Evolutionary conservation across 176 grass and related monocot species (phyloP).

Genomic region (Oryza nivara): DNA sequence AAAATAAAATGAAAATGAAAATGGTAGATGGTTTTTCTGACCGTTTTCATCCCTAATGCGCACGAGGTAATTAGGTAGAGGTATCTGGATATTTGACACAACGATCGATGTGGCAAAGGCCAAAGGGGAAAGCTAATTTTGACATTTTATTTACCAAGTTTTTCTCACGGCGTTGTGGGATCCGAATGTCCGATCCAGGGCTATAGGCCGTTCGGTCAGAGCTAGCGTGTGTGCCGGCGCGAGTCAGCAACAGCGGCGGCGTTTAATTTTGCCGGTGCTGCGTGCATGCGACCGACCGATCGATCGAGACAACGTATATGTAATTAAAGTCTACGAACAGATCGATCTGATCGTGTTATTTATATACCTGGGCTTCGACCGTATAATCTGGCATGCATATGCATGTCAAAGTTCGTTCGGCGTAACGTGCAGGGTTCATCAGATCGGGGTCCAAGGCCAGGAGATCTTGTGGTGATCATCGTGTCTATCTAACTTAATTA

Average conservation of each 20-base stretch:
- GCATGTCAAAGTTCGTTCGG: background rate
- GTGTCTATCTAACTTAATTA: background rate
- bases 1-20: too few species aligned
- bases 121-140: too few species aligned
- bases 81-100: background rate
- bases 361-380: background rate
- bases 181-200: slow-evolving; percentile 1
- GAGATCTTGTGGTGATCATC: background rate
- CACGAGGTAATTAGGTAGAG: too few species aligned
- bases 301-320: background rate
- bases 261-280: slow-evolving; percentile 29
- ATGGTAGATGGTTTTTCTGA: too few species aligned
- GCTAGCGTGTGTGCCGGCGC: slow-evolving; percentile 14
- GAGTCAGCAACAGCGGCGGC: slow-evolving; percentile 42
- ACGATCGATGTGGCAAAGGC: background rate
- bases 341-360: background rate
- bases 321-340: background rate
- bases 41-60: too few species aligned
- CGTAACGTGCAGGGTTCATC: slow-evolving; percentile 1
- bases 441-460: background rate
- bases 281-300: background rate
- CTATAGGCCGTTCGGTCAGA: background rate
- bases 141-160: background rate
- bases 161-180: background rate
- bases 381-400: background rate